phyloP scores from a whole-genome alignment of 2,329 filamentous ascomycete genomes.

The Paecilomyces sp. region DNA sequence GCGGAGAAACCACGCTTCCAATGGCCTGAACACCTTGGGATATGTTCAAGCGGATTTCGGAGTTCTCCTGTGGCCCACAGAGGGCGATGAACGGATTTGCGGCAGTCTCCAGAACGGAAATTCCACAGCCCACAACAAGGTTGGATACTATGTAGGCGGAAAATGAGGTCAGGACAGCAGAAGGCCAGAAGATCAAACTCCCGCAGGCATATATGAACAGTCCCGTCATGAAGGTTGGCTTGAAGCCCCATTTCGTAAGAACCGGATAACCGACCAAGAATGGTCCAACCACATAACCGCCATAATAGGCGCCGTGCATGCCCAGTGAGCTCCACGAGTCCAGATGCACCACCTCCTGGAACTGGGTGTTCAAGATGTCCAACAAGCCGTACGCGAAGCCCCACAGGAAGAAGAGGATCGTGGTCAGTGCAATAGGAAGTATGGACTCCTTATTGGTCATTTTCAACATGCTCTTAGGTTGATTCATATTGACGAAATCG shows the following conservation, averaged over 20 bases:
- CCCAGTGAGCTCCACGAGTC: slow-evolving; percentile 32
- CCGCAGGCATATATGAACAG: slow-evolving; percentile 57
- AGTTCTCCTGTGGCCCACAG: slow-evolving; percentile 54
- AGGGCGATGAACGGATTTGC: slow-evolving; percentile 58
- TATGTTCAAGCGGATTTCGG: slow-evolving; percentile 53
- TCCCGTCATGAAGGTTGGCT: slow-evolving; percentile 54
- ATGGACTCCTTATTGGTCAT: slow-evolving; percentile 52
- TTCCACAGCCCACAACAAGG: slow-evolving; percentile 54
- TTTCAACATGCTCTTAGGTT: slow-evolving; percentile 52
- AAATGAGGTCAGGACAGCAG: slow-evolving; percentile 55
- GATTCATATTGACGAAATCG: slow-evolving; percentile 55
- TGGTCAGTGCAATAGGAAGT: slow-evolving; percentile 57
- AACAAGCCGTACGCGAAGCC: slow-evolving; percentile 84
- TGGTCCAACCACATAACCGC: slow-evolving; percentile 52
- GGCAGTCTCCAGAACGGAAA: slow-evolving; percentile 54
- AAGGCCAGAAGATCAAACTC: slow-evolving; percentile 57
- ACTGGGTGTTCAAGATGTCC: slow-evolving; percentile 66
- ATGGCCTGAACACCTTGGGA: slow-evolving; percentile 57
- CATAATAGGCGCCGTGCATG: slow-evolving; percentile 54
- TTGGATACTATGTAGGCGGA: slow-evolving; percentile 56
- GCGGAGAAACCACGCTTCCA: slow-evolving; percentile 52
- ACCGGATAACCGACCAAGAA: slow-evolving; percentile 48
- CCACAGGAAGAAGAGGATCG: slow-evolving; percentile 80
- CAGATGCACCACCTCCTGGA: slow-evolving; percentile 44
- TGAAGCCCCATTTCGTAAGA: slow-evolving; percentile 55